These are phyloP conservation scores for Puccinia sorghi DNA, from an alignment of 1,284 basidiomycete genomes.

Conservation along the genomic window DNA sequence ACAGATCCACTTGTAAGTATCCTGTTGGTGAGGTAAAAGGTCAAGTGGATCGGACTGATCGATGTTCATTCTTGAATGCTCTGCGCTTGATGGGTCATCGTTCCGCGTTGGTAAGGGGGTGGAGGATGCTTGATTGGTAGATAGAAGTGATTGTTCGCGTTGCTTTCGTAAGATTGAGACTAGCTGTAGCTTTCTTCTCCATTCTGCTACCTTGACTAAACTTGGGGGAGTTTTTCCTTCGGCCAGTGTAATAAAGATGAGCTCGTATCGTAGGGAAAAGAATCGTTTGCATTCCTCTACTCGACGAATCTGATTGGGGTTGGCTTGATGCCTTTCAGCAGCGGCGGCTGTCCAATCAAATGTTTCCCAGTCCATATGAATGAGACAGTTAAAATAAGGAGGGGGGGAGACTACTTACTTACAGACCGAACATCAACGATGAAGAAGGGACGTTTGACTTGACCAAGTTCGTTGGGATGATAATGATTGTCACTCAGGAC, in stretches of 20 bases:
- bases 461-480: background rate
- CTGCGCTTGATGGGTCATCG: background rate
- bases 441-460: constrained; percentile 26
- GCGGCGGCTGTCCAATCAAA: background rate
- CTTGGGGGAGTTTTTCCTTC: constrained; percentile 21
- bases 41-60: background rate
- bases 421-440: constrained; percentile 24
- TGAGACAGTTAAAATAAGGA: background rate
- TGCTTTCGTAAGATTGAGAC: constrained; percentile 12
- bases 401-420: background rate
- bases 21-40: background rate
- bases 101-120: background rate
- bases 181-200: constrained; percentile 20
- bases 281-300: constrained; percentile 30
- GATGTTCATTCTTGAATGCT: background rate
- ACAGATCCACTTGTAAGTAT: constrained; percentile 28
- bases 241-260: constrained; percentile 10
- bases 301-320: constrained; percentile 18
- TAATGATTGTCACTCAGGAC: constrained; percentile 11
- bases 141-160: background rate
- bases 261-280: constrained; percentile 17
- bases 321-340: constrained; percentile 25
- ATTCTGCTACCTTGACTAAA: constrained; percentile 19
- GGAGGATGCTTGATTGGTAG: background rate
- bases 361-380: background rate